Conservation (phyloP, 2,329 filamentous ascomycete genomes). For the Clonostachys sp. region DNA sequence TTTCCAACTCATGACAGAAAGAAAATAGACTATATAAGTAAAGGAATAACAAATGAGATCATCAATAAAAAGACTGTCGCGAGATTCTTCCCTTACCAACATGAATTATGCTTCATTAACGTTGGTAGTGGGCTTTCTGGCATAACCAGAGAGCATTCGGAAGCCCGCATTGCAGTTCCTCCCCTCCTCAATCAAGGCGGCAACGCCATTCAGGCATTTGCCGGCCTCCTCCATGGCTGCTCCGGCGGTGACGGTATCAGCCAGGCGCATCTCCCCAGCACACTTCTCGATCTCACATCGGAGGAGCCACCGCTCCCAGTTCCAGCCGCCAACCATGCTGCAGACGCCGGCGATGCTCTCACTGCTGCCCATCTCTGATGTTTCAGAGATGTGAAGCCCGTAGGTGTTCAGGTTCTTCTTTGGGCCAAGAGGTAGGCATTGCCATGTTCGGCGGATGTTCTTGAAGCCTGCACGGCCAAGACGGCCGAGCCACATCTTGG, state of each 20-base stretch:
- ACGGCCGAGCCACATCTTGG: slow-evolving; percentile 73
- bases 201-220: slow-evolving; percentile 55
- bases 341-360: slow-evolving; percentile 70
- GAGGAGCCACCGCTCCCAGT: slow-evolving; percentile 95
- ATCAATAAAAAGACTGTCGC: too few relatives aligned
- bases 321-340: slow-evolving; percentile 80
- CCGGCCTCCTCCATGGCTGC: slow-evolving; percentile 50
- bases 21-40: too few relatives aligned
- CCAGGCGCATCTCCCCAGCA: slow-evolving; percentile 59
- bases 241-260: slow-evolving; percentile 45
- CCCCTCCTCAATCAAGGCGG: slow-evolving; percentile 60
- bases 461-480: slow-evolving; percentile 72
- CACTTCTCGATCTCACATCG: slow-evolving; percentile 79
- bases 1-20: too few relatives aligned
- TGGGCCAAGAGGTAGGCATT: slow-evolving; percentile 78
- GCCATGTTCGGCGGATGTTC: slow-evolving; percentile 81
- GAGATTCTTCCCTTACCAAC: too few relatives aligned
- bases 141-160: slow-evolving; percentile 58
- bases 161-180: slow-evolving; percentile 53
- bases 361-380: slow-evolving; percentile 55
- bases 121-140: slow-evolving; percentile 48
- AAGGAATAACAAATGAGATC: too few relatives aligned
- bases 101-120: too few relatives aligned
- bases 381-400: slow-evolving; percentile 12
- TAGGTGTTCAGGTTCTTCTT: slow-evolving; percentile 13